Base-by-base conservation (phyloP, 768 basidiomycete species). In the Auriculariales sp. region DNA sequence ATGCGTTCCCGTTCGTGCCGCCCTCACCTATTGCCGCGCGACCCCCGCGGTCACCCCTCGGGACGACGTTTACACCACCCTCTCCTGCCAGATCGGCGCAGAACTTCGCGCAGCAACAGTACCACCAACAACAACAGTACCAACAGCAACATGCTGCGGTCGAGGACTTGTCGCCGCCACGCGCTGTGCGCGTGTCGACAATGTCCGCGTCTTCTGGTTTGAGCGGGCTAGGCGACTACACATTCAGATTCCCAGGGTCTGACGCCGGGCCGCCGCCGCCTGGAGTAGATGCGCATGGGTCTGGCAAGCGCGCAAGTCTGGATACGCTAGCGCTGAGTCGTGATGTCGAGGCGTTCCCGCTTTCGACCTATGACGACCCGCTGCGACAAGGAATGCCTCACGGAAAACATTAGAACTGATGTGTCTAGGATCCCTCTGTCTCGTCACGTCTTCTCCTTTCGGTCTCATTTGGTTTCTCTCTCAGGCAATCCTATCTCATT, bases 1-100 rank as follows among this genome's bases (percentile, higher is more conserved):
- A 88, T 63, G 81, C 78, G 12, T 91, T 91, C 71, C 85, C 84
- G 30, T 89, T 91, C 61, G 86, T 91, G 7, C 88, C 88, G 22
- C 88, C 88, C 1, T 88, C 86, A 6, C 88, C 88, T 4, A 88
- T 90, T 52, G 87, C 85, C n/a, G 78, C 84, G 55, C 71, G 81
- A 48, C 86, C 85, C 9, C 81, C 82, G 31, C 77, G 78, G 50
- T 87, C 85, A 17, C 84, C 86, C 19, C 39, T 44, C 17, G 39
- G 39, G 12, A 25, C 27, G 17, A 44, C 39, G 22, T 44, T 44
- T 25, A 44, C 39, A 3, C 39, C 39, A 11, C 39, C 39, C 22
- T 44, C 39, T 5, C 39, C 39, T 15, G 46, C 39, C 45, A 14
- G 47, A 27, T 50, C 55, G 19, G 25, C 55, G 29, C 30, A 28